Percentiles rank a stretch among this genome's conserved stretches.
Evolutionary conservation across 345 rosid genomes (phyloP).

Genomic region (Aquilaria sinensis): DNA sequence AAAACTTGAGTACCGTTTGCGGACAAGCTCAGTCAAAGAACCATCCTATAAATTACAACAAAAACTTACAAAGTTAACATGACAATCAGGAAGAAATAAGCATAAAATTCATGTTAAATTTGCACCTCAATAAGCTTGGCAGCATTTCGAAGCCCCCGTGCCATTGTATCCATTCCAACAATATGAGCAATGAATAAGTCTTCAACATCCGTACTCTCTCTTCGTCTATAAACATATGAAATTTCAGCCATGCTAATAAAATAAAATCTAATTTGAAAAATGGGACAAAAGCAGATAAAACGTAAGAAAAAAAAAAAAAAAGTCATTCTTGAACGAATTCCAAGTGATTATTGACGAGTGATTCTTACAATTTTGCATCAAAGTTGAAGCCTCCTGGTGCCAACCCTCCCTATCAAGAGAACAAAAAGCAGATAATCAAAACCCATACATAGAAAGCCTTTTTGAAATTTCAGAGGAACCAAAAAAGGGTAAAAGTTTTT

Average conservation of each 20-base stretch:
- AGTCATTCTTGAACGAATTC: neutral
- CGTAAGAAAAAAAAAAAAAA: neutral
- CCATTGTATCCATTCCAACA: conserved; percentile 89
- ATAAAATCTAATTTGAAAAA: neutral
- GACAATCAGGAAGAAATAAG: neutral
- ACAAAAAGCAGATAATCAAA: conserved; percentile 9
- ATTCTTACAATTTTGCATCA: conserved; percentile 82
- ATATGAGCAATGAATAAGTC: conserved; percentile 89
- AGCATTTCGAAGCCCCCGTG: conserved; percentile 83
- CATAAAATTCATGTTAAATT: conserved; percentile 1
- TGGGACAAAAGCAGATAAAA: neutral
- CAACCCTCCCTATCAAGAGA: conserved; percentile 61
- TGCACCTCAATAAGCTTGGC: conserved; percentile 75
- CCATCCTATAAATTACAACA: conserved; percentile 47
- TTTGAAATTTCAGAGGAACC: neutral
- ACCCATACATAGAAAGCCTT: conserved; percentile 1
- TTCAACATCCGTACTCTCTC: conserved; percentile 95
- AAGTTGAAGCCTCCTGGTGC: conserved; percentile 98
- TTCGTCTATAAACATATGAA: conserved; percentile 42
- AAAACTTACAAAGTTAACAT: neutral
- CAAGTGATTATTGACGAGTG: neutral
- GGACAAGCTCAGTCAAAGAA: conserved; percentile 50
- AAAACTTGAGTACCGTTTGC: conserved; percentile 70
- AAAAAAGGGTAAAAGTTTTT: neutral
- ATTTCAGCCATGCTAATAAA: too few relatives aligned